Conservation (phyloP, 129 eudicot genomes). For the Ambrosia trifida region DNA sequence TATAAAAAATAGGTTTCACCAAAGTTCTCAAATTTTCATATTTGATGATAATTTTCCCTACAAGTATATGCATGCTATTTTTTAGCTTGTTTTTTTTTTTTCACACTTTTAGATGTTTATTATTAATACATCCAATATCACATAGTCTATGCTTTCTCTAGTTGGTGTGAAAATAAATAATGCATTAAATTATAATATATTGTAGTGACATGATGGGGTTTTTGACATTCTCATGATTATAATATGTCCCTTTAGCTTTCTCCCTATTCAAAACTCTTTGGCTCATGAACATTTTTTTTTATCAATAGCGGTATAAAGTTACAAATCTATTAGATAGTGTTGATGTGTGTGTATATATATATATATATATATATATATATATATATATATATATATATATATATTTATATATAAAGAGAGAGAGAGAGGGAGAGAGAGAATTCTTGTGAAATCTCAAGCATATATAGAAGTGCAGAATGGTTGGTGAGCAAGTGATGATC, state of each 20-base stretch:
- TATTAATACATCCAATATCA: not conserved
- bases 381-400: not conserved
- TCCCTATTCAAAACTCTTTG: conserved; percentile 24
- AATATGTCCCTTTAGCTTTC: conserved; percentile 34
- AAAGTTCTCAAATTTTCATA: no score
- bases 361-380: no score
- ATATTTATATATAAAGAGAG: conserved; percentile 11
- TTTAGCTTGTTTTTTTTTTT: not conserved
- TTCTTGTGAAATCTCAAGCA: conserved; percentile 17
- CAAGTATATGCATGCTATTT: not conserved
- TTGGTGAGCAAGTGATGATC: conserved; percentile 22
- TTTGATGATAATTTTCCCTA: no score
- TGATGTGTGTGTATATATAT: not conserved
- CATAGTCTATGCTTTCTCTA: not conserved
- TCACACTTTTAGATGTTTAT: not conserved
- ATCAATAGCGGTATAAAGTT: conserved; percentile 20
- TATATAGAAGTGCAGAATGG: conserved; percentile 19
- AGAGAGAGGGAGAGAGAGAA: conserved; percentile 18
- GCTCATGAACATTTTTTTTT: conserved; percentile 28
- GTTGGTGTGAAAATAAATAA: not conserved
- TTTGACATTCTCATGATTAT: conserved; percentile 31
- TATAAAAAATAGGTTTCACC: no score
- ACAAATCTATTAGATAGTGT: not conserved
- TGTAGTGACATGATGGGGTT: conserved; percentile 3
- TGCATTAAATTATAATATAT: not conserved